Evolutionary conservation across 2,329 filamentous ascomycete species (phyloP).

Genomic region (Aspergillus proliferans): DNA sequence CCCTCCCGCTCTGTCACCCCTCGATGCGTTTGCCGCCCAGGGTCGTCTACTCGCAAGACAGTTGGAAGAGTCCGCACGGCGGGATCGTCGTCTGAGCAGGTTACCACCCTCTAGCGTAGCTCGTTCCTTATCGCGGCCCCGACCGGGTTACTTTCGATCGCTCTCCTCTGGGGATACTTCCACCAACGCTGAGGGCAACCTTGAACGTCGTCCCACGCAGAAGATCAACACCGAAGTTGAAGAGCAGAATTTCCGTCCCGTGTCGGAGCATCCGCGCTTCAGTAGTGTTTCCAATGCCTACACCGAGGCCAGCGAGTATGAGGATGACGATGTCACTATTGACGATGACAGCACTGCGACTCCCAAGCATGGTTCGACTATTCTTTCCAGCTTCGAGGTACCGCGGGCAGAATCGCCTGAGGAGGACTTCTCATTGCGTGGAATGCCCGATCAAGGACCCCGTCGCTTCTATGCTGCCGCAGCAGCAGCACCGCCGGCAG

Average conservation of each 20-base stretch:
- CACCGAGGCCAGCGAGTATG: constrained; percentile 6
- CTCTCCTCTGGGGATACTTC: constrained; percentile 55
- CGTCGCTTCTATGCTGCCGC: constrained; percentile 15
- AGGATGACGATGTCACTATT: constrained; percentile 29
- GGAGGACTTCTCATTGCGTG: constrained; percentile 14
- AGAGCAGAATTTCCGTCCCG: constrained; percentile 51
- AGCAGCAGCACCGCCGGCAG: constrained; percentile 4
- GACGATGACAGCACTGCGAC: constrained; percentile 30
- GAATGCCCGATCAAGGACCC: constrained; percentile 11
- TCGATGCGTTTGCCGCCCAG: constrained; percentile 92
- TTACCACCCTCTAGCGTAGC: constrained; percentile 76
- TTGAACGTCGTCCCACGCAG: constrained; percentile 35
- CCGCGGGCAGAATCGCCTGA: constrained; percentile 30
- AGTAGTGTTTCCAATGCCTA: constrained; percentile 49
- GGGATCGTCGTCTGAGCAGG: constrained; percentile 74
- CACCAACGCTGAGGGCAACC: constrained; percentile 9
- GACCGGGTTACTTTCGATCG: constrained; percentile 76
- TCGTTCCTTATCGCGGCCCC: constrained; percentile 70
- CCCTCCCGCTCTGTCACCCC: constrained; percentile 83
- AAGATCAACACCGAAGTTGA: constrained; percentile 34
- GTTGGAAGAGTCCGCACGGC: constrained; percentile 69
- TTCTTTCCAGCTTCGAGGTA: constrained; percentile 17
- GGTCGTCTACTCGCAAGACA: constrained; percentile 81
- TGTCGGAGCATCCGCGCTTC: constrained; percentile 69
- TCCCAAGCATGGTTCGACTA: constrained; percentile 17